Conservation (phyloP, 2,329 filamentous ascomycete species). For the Cladophialophora chaetospira region DNA sequence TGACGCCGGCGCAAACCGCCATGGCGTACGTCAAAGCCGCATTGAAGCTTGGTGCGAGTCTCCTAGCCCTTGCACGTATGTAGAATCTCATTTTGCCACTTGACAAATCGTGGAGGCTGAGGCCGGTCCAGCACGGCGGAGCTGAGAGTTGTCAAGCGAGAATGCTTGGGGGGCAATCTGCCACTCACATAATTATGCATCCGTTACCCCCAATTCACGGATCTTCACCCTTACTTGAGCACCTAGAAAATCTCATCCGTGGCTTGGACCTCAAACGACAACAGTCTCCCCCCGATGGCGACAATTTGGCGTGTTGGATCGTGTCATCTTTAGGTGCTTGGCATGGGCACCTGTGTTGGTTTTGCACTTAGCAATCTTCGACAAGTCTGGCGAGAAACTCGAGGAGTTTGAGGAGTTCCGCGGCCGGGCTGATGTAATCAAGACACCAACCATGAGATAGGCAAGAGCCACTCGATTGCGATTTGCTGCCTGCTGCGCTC, state of each 20-base stretch:
- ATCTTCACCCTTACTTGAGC: not conserved
- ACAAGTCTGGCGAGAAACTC: too few species aligned
- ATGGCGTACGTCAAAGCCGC: not conserved
- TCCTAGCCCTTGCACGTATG: not conserved
- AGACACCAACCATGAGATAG: not conserved
- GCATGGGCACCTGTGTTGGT: not conserved
- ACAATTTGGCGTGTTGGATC: not conserved
- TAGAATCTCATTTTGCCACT: not conserved
- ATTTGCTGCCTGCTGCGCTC: not conserved
- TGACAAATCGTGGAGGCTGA: conserved; percentile 3
- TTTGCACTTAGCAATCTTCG: too few species aligned
- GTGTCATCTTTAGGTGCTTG: not conserved
- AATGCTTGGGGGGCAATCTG: not conserved
- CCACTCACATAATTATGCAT: conserved; percentile 4
- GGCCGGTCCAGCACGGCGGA: not conserved
- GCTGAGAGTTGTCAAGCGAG: not conserved
- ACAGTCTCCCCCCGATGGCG: not conserved
- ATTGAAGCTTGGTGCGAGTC: not conserved
- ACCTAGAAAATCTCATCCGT: not conserved
- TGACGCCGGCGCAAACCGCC: not conserved
- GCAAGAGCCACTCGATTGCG: not conserved
- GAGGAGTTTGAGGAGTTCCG: not conserved
- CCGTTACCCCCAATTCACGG: not conserved
- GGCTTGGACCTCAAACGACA: not conserved
- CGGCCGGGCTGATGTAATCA: not conserved